These are phyloP conservation scores for Aspergillus aculeatus DNA, from an alignment of 2,329 filamentous ascomycete genomes.

Conservation along the genomic window DNA sequence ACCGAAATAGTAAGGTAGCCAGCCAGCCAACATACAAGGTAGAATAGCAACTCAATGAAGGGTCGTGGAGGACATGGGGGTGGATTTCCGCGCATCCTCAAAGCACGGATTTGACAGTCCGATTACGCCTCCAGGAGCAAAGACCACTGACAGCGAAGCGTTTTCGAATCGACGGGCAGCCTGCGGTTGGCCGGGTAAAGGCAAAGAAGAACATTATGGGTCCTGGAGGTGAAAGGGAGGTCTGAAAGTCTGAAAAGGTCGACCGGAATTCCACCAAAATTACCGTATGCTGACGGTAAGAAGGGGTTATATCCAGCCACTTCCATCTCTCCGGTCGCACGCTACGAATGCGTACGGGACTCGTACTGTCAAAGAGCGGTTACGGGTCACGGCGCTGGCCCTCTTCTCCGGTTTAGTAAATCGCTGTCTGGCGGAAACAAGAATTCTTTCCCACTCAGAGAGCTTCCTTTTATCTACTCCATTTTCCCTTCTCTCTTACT, in stretches of 20 bases:
- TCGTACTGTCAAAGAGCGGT: slow-evolving; percentile 36
- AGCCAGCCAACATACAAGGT: too few relatives aligned
- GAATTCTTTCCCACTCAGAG: slow-evolving; percentile 34
- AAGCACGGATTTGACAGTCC: not conserved
- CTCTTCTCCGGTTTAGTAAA: slow-evolving; percentile 37
- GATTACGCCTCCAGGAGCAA: not conserved
- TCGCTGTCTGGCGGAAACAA: slow-evolving; percentile 21
- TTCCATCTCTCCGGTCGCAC: slow-evolving; percentile 34
- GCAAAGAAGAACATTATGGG: slow-evolving; percentile 9
- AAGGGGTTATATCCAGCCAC: slow-evolving; percentile 14
- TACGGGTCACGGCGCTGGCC: slow-evolving; percentile 28
- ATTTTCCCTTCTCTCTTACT: slow-evolving; percentile 36
- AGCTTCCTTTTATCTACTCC: slow-evolving; percentile 39
- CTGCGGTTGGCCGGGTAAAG: slow-evolving; percentile 5
- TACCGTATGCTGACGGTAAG: slow-evolving; percentile 7
- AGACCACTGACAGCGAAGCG: slow-evolving; percentile 14
- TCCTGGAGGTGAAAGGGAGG: slow-evolving; percentile 4
- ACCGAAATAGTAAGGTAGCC: not conserved
- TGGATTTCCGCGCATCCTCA: not conserved
- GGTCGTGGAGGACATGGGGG: not conserved
- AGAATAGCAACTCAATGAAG: not conserved
- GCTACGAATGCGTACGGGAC: slow-evolving; percentile 28
- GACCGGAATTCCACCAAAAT: slow-evolving; percentile 5
- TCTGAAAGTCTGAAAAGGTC: slow-evolving; percentile 3
- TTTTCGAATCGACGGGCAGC: slow-evolving; percentile 15